phyloP scores from a whole-genome alignment of 2,329 filamentous ascomycete genomes.

The Aurifilum marmelostoma region DNA sequence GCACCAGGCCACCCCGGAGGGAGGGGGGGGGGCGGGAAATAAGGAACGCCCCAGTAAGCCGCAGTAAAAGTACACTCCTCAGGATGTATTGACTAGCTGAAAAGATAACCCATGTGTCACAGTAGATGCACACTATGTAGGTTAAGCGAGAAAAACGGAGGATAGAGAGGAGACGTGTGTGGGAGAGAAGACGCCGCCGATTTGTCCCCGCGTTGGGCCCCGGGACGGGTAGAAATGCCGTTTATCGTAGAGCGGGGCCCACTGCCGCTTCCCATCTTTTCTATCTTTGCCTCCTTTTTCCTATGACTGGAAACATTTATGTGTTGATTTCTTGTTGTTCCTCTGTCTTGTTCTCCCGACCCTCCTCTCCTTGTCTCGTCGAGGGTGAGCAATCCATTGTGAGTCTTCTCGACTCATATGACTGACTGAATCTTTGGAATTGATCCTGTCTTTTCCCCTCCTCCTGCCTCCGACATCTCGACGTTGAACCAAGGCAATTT shows the following conservation, averaged over 20 bases:
- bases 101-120: no score
- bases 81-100: not conserved
- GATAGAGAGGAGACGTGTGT: not conserved
- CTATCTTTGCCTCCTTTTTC: not conserved
- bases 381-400: not conserved
- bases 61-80: not conserved
- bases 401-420: not conserved
- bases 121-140: not conserved
- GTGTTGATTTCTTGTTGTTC: not conserved
- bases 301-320: not conserved
- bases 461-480: not conserved
- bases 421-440: not conserved
- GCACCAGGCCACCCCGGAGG: no score
- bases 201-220: constrained; percentile 1
- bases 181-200: not conserved
- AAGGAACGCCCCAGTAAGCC: not conserved
- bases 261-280: no score
- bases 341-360: not conserved
- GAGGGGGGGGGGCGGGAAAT: not conserved
- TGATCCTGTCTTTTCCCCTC: no score
- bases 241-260: constrained; percentile 3
- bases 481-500: not conserved
- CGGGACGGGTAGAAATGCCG: not conserved
- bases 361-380: not conserved
- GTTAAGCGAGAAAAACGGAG: not conserved